Conservation (phyloP, 441 rosid genomes). For the Erodium texanum region DNA sequence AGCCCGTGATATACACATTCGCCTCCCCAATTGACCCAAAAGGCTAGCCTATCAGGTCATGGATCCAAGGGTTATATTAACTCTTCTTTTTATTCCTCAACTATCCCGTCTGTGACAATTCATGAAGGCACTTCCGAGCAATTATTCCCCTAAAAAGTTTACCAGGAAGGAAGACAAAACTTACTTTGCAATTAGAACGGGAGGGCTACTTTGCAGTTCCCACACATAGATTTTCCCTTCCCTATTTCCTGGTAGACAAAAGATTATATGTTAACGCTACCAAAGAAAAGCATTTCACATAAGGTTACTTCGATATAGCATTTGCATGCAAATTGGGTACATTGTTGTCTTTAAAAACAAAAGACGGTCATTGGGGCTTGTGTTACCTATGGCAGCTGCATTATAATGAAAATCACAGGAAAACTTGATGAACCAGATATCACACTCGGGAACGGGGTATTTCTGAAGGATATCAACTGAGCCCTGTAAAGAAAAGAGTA, state of each 20-base stretch:
- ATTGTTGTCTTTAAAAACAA: slow-evolving; percentile 1
- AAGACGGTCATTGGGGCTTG: not conserved
- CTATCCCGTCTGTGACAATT: too few relatives aligned
- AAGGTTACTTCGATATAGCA: too few relatives aligned
- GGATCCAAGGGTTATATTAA: too few relatives aligned
- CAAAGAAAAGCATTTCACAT: too few relatives aligned
- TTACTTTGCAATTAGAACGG: slow-evolving; percentile 74
- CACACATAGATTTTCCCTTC: slow-evolving; percentile 93
- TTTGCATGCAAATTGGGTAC: not conserved
- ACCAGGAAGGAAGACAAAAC: slow-evolving; percentile 2
- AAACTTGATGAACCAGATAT: slow-evolving; percentile 96
- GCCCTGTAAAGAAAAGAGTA: slow-evolving; percentile 39
- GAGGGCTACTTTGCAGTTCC: slow-evolving; percentile 91
- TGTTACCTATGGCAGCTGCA: slow-evolving; percentile 69
- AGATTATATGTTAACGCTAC: slow-evolving; percentile 1
- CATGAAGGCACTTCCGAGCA: too few relatives aligned
- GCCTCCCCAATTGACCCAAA: too few relatives aligned
- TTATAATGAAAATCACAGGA: slow-evolving; percentile 77
- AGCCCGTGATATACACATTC: too few relatives aligned
- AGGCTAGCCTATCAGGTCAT: too few relatives aligned
- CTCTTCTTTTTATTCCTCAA: too few relatives aligned
- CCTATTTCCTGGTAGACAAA: slow-evolving; percentile 58
- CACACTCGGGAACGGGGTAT: slow-evolving; percentile 89
- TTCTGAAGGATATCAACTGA: slow-evolving; percentile 77
- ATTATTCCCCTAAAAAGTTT: too few relatives aligned